Evolutionary conservation across 257 asterid genomes (phyloP), one percentile per base, ranked within the genome.

Genomic region (Avicennia marina): DNA sequence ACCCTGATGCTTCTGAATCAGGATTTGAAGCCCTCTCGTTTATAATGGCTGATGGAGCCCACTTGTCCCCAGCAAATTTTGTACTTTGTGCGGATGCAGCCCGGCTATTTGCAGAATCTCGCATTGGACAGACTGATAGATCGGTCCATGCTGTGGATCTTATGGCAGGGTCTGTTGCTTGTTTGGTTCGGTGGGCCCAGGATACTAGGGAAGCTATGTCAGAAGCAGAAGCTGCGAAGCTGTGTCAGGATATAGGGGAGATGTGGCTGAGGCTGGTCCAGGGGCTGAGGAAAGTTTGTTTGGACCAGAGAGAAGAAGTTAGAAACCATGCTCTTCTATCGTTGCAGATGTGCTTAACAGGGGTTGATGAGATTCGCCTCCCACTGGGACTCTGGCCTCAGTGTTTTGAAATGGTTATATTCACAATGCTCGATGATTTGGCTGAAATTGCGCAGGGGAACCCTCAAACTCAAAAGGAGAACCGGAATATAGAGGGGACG

Each of bases 221-320:
- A 0, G 97, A 84, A 67, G 70, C 79, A 10, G 97, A 84, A 62
- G 84, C 85, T 20, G 66, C 70, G 18, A 90, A 76, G 71, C 39
- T 82, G 65, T 79, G 81, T 34, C 94, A 84, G 66, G 98, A 90
- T 72, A 81, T 90, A 2, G 95, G 96, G 45, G 98, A 90, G 70
- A 87, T 90, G 96, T 90, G 98, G 98, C 73, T 87, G 76, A 79
- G 84, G 85, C 96, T 90, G 54, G 84, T 76, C 22, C 98, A 90
- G 86, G 96, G 82, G 17, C 63, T 90, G 70, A 76, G 95, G 64
- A 90, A 90, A 67, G 91, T 87, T 29, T 90, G 98, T 77, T 73
- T 90, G 65, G 96, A 90, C 58, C 98, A 90, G 78, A 74, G 98
- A 60, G 96, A 88, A 72, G 98, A 90, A 74, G 96, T 90, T 34